phyloP scores from a whole-genome alignment of 2,329 filamentous ascomycete species.

The Akanthomyces dipterigenus region DNA sequence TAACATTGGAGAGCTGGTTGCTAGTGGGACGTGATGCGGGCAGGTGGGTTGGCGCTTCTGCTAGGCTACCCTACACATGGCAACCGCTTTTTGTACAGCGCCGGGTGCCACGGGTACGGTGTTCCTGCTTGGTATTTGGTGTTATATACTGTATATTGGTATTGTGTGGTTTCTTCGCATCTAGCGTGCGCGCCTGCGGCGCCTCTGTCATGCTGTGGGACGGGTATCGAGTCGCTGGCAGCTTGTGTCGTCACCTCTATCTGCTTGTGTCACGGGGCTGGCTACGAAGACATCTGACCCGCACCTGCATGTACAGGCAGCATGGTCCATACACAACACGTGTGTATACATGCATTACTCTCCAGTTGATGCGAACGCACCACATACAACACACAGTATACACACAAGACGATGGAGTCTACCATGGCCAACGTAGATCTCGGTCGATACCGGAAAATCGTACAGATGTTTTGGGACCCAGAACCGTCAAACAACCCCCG shows the following conservation, averaged over 20 bases:
- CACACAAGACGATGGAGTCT: constrained; percentile 24
- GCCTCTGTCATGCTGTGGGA: background rate
- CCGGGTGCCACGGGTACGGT: too few relatives aligned
- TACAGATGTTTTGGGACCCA: constrained; percentile 90
- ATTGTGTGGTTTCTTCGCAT: too few relatives aligned
- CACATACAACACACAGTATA: background rate
- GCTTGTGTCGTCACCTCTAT: background rate
- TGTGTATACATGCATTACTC: background rate
- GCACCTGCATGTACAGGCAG: background rate
- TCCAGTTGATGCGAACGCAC: background rate
- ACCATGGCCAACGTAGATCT: constrained; percentile 58
- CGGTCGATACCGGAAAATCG: constrained; percentile 68
- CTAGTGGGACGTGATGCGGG: too few relatives aligned
- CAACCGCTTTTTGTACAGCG: too few relatives aligned
- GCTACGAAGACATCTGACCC: background rate
- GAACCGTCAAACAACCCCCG: constrained; percentile 72
- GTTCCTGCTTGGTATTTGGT: too few relatives aligned
- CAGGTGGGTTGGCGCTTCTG: background rate
- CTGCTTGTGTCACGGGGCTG: background rate
- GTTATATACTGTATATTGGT: too few relatives aligned
- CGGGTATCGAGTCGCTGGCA: too few relatives aligned
- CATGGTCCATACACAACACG: background rate
- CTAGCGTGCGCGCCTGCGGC: too few relatives aligned
- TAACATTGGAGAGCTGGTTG: background rate
- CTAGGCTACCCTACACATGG: background rate